Base-by-base conservation (phyloP, 176 grass and related monocot species). In the Cenchrus fungigraminus region DNA sequence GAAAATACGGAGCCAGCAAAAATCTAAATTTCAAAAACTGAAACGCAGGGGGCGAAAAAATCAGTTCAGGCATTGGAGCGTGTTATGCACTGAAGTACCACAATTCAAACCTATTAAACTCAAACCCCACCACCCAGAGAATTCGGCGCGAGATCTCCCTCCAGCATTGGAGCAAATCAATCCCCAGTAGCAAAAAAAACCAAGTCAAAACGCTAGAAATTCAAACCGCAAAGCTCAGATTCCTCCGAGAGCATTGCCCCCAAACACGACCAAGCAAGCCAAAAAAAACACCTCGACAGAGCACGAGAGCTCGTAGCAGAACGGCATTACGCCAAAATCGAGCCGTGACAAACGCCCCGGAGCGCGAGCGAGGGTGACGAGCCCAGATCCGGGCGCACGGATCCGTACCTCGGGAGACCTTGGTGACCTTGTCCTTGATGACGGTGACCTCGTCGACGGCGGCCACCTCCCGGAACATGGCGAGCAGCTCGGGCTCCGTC, bases 391-490 rank as follows among this genome's bases (percentile, higher is more conserved):
- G 76, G 74, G 59, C 45, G 34, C 42, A 19, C 72, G 79, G 89
- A 87, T 64, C 76, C 85, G 76, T 76, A 98, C 95, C 95, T 98
- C 95, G 85, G 60, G 95, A 98, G 40, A 88, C 87, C 82, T 93
- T 98, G 83, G 93, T 98, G 47, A 74, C 85, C 91, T 98, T 98
- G 91, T 98, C 95, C 85, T 89, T 92, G 77, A 98, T 95, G 87
- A 98, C 84, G 87, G 90, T 98, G 87, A 95, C 95, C 92, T 98
- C 95, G 79, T 95, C 92, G 43, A 98, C 95, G 84, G 84, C 60
- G 57, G 95, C 85, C 17, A 98, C 92, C 76, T 98, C 91, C 85
- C 92, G 88, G 87, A 98, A 98, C 85, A 98, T 49, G 57, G 81
- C 78, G 53, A 95, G 84, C 6, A 98, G 87, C 77, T 98, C 89